Conservation (phyloP, 208 protist genomes). For the Acanthamoeba healyi region DNA sequence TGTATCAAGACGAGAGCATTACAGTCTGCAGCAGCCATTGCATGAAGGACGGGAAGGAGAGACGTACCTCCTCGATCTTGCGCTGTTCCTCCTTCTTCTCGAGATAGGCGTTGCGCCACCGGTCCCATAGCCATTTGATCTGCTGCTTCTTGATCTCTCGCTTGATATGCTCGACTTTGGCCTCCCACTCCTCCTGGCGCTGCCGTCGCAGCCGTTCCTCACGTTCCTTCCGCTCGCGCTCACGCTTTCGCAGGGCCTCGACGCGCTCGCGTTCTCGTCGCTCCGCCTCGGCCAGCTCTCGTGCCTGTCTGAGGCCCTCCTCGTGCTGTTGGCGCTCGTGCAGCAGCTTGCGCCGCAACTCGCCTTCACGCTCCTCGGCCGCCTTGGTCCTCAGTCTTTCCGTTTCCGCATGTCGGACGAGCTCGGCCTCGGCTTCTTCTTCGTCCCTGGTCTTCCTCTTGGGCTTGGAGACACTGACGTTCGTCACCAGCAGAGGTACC, state of each 20-base stretch:
- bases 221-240: background rate
- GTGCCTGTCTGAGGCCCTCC: background rate
- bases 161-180: background rate
- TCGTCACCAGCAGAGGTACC: conserved; percentile 7
- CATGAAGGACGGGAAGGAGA: too few relatives aligned
- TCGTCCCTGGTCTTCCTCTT: background rate
- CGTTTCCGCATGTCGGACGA: background rate
- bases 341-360: conserved; percentile 30
- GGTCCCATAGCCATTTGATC: background rate
- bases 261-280: background rate
- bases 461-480: conserved; percentile 1
- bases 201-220: conserved; percentile 8
- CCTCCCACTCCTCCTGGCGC: conserved; percentile 19
- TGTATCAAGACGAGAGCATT: too few relatives aligned
- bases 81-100: conserved; percentile 1
- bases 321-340: background rate
- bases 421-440: background rate
- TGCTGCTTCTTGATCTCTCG: conserved; percentile 9
- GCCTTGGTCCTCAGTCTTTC: background rate
- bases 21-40: too few relatives aligned
- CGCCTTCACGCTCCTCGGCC: background rate
- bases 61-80: background rate
- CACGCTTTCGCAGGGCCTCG: background rate
- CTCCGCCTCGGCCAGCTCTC: background rate
- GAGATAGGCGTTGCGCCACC: conserved; percentile 7